Evolutionary conservation across 2,329 filamentous ascomycete genomes (phyloP).

Genomic region (Cercospora nicotianae): DNA sequence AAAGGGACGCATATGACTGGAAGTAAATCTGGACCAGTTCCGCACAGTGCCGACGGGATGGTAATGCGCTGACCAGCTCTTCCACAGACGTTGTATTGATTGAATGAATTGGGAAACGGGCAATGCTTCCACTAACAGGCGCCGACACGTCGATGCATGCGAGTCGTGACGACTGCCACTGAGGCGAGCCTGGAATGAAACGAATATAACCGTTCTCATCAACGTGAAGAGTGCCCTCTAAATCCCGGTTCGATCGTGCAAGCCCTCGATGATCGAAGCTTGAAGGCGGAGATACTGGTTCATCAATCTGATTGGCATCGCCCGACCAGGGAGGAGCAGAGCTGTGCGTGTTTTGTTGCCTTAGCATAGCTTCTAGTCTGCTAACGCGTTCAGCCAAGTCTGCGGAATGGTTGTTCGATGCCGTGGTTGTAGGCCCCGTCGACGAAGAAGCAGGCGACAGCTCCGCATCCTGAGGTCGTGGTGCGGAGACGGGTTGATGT

Average conservation of each 20-base stretch:
- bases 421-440: background rate
- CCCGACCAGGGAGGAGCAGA: background rate
- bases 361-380: background rate
- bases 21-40: background rate
- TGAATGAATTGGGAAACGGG: background rate
- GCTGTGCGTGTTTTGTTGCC: background rate
- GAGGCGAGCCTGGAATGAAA: background rate
- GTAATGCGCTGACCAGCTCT: slow-evolving; percentile 1
- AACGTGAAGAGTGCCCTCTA: background rate
- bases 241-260: background rate
- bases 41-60: background rate
- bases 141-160: background rate
- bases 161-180: background rate
- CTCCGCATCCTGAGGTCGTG: background rate
- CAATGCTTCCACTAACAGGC: background rate
- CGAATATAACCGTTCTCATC: background rate
- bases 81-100: background rate
- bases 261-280: background rate
- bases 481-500: background rate
- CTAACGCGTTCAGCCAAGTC: slow-evolving; percentile 4
- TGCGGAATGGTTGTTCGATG: background rate
- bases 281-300: background rate
- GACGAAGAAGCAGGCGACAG: background rate
- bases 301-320: background rate
- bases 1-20: slow-evolving; percentile 9